These are phyloP conservation scores for Triangularia setosa DNA, from an alignment of 2,329 filamentous ascomycete genomes.

Conservation along the genomic window DNA sequence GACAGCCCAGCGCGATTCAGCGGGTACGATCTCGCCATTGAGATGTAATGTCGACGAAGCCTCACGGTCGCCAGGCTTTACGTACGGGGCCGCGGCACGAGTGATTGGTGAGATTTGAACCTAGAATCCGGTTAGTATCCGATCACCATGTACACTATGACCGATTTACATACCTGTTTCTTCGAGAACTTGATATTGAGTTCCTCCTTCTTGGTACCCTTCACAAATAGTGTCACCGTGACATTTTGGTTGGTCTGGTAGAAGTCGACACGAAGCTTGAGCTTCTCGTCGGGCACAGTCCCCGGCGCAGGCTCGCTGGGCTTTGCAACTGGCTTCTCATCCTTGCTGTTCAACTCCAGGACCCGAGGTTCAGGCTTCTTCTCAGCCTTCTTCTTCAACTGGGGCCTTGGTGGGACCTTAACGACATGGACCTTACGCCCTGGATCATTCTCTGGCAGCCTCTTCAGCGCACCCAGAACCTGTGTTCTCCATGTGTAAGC, in stretches of 20 bases:
- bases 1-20: constrained; percentile 24
- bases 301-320: constrained; percentile 11
- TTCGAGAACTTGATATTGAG: constrained; percentile 24
- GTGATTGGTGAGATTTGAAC: constrained; percentile 24
- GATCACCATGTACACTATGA: not conserved
- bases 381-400: constrained; percentile 25
- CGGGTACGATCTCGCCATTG: constrained; percentile 25
- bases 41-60: constrained; percentile 27
- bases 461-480: constrained; percentile 43
- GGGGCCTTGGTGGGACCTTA: constrained; percentile 32
- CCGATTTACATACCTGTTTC: constrained; percentile 15
- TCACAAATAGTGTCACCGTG: constrained; percentile 39
- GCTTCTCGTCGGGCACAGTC: constrained; percentile 25
- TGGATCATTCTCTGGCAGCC: constrained; percentile 41
- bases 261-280: constrained; percentile 38
- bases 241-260: constrained; percentile 39
- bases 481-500: constrained; percentile 46
- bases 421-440: constrained; percentile 43
- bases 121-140: constrained; percentile 10
- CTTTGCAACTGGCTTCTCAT: constrained; percentile 8
- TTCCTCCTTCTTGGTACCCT: constrained; percentile 32
- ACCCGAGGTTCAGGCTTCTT: constrained; percentile 12
- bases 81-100: constrained; percentile 24
- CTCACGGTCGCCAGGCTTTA: constrained; percentile 25
- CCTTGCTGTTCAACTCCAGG: constrained; percentile 4